Conservation (phyloP, 345 rosid genomes). For the Erucastrum elatum region DNA sequence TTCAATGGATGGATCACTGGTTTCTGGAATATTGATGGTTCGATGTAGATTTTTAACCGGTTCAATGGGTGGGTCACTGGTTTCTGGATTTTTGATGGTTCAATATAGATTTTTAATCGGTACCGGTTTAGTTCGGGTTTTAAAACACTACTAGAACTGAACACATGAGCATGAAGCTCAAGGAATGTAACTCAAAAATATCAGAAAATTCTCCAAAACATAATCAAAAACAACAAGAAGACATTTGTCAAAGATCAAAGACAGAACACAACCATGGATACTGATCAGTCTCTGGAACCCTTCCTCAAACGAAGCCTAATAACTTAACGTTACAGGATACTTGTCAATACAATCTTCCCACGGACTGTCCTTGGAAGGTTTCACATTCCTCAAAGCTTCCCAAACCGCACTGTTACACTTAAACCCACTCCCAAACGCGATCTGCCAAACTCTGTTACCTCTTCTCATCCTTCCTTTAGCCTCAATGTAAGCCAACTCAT, state of each 20-base stretch:
- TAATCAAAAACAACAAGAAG: background rate
- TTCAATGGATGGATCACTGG: no score
- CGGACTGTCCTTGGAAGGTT: background rate
- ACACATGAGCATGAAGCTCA: background rate
- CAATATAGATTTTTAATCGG: no score
- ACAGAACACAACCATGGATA: background rate
- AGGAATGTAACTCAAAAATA: background rate
- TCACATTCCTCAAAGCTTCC: background rate
- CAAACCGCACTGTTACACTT: slow-evolving; percentile 1
- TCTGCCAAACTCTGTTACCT: background rate
- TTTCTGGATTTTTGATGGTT: no score
- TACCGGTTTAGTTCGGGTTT: no score
- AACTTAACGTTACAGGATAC: background rate
- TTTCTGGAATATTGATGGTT: no score
- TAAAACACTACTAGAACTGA: background rate
- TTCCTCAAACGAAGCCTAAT: background rate
- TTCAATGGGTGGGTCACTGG: no score
- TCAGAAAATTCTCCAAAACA: background rate
- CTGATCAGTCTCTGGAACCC: background rate
- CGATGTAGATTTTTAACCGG: no score
- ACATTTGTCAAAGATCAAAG: background rate
- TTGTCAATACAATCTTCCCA: background rate
- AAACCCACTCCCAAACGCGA: background rate
- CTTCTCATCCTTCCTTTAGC: background rate
- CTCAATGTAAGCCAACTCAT: background rate